Conservation (phyloP, 179 eudicot genomes). For the Corrigiola litoralis region DNA sequence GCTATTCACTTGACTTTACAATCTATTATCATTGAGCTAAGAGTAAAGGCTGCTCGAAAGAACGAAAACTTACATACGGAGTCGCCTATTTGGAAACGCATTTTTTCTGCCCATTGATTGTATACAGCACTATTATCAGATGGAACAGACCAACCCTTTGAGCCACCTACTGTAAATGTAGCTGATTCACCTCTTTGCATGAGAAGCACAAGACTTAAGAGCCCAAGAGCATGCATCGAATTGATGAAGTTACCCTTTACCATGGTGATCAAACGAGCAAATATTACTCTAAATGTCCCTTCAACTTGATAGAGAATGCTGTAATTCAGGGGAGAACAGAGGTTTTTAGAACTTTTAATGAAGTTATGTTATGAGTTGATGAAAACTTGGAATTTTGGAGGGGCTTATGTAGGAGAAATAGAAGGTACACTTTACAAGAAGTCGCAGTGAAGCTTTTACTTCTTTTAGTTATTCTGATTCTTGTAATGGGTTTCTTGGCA, state of each 20-base stretch:
- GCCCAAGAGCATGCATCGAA: conserved; percentile 27
- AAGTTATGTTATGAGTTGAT: conserved; percentile 9
- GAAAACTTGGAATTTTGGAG: neutral
- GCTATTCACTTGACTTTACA: too few species aligned
- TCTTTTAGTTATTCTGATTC: conserved; percentile 31
- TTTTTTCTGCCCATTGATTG: conserved; percentile 82
- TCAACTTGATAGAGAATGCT: neutral
- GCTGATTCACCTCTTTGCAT: conserved; percentile 41
- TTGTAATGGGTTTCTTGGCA: conserved; percentile 45
- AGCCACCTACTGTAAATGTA: conserved; percentile 75
- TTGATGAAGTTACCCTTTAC: conserved; percentile 8
- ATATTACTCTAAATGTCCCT: neutral
- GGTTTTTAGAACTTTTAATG: neutral
- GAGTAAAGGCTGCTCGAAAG: neutral
- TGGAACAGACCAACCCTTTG: conserved; percentile 65
- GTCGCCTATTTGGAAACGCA: conserved; percentile 72
- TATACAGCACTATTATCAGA: conserved; percentile 33
- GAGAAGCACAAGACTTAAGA: conserved; percentile 37
- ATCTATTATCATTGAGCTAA: neutral
- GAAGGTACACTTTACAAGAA: conserved; percentile 31
- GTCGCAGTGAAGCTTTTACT: conserved; percentile 49
- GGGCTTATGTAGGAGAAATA: conserved; percentile 50
- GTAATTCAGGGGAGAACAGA: neutral
- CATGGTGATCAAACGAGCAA: neutral
- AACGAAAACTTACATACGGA: conserved; percentile 55